These are phyloP conservation scores for Sanghuangporus baumii DNA, from an alignment of 1,284 basidiomycete species.

Conservation along the genomic window DNA sequence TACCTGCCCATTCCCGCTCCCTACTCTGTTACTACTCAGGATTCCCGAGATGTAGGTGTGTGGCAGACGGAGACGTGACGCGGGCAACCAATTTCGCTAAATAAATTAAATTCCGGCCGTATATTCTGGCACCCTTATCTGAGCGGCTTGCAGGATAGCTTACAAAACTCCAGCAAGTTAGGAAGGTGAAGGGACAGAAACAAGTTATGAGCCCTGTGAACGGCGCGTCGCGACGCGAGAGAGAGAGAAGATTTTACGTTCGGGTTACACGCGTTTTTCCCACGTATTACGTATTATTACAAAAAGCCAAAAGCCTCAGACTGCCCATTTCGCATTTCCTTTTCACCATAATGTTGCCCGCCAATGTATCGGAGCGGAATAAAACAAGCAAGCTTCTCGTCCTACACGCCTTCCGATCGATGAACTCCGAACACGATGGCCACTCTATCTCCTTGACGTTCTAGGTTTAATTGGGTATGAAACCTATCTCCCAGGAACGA, in stretches of 20 bases:
- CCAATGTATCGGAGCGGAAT: neutral
- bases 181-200: neutral
- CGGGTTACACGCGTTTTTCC: neutral
- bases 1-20: too few relatives aligned
- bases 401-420: neutral
- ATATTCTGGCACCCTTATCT: too few relatives aligned
- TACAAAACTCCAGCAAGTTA: too few relatives aligned
- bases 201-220: neutral
- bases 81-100: too few relatives aligned
- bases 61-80: too few relatives aligned
- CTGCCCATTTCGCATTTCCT: too few relatives aligned
- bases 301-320: neutral
- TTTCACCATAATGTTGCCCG: neutral
- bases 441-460: neutral
- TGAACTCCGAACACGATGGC: neutral
- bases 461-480: neutral
- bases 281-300: neutral
- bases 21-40: too few relatives aligned
- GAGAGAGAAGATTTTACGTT: neutral
- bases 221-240: constrained; percentile 1
- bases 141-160: too few relatives aligned
- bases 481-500: neutral
- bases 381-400: neutral
- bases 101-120: too few relatives aligned
- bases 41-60: too few relatives aligned